phyloP scores from a whole-genome alignment of 495 filamentous ascomycete genomes.

The Aspergillus kassunensis region DNA sequence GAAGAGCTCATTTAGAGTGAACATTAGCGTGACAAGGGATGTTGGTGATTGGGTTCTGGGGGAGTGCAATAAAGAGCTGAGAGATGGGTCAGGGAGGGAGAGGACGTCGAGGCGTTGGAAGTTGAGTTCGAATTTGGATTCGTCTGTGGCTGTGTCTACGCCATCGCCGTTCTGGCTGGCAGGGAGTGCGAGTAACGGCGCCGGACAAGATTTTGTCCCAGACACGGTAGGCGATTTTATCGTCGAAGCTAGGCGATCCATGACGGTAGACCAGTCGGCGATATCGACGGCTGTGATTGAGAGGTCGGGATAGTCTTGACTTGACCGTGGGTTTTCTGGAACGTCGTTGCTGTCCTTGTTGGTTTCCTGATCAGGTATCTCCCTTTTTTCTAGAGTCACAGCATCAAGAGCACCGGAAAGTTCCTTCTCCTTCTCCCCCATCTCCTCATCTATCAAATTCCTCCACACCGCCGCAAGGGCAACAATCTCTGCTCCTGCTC shows the following conservation, averaged over 20 bases:
- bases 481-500: constrained; percentile 79
- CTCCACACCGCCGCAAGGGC: constrained; percentile 64
- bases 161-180: too few species aligned
- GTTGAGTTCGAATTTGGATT: constrained; percentile 29
- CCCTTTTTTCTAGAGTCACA: constrained; percentile 18
- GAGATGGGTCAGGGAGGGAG: constrained; percentile 31
- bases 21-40: constrained; percentile 75
- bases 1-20: constrained; percentile 97
- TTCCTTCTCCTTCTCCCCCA: not conserved
- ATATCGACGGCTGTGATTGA: constrained; percentile 71
- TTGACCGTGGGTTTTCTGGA: not conserved
- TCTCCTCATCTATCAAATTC: constrained; percentile 25
- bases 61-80: constrained; percentile 36
- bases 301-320: constrained; percentile 23
- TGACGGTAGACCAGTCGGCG: constrained; percentile 67
- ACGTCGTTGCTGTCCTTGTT: not conserved
- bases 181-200: constrained; percentile 46
- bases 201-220: constrained; percentile 42
- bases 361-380: not conserved
- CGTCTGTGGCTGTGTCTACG: not conserved
- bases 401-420: constrained; percentile 14
- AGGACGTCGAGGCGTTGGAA: constrained; percentile 67
- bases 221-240: constrained; percentile 34
- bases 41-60: constrained; percentile 16
- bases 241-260: constrained; percentile 47